Percentiles rank a stretch among this genome's conserved stretches.
phyloP scores from a whole-genome alignment of 2,329 filamentous ascomycete genomes.

The Rosellinia necatrix region DNA sequence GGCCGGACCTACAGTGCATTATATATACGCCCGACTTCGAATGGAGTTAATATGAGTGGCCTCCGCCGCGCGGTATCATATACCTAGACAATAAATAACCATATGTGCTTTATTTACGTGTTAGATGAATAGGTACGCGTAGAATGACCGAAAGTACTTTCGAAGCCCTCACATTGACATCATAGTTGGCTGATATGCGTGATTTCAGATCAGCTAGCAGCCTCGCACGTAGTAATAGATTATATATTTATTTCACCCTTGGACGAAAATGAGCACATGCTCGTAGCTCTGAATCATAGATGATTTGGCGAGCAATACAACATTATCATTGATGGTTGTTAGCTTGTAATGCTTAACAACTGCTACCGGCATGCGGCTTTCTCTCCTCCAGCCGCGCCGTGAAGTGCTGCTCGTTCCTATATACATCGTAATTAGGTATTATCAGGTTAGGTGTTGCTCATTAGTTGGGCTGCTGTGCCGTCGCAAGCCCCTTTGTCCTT shows the following conservation, averaged over 20 bases:
- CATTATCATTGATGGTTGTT: slow-evolving; percentile 40
- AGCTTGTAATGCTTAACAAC: slow-evolving; percentile 38
- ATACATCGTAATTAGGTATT: slow-evolving; percentile 50
- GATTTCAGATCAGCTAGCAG: too few species aligned
- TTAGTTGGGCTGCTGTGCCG: slow-evolving; percentile 34
- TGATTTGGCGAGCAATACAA: slow-evolving; percentile 37
- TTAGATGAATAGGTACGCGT: not conserved
- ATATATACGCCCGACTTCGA: not conserved
- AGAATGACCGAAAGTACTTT: too few species aligned
- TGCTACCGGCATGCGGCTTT: slow-evolving; percentile 26
- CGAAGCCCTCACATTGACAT: too few species aligned
- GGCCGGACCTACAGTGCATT: slow-evolving; percentile 6
- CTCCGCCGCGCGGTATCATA: too few species aligned
- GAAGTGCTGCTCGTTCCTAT: slow-evolving; percentile 37
- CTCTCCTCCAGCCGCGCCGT: slow-evolving; percentile 20
- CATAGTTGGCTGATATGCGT: too few species aligned
- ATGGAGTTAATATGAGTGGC: too few species aligned
- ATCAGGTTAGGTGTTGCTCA: slow-evolving; percentile 44
- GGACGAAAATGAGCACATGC: too few species aligned
- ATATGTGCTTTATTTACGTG: too few species aligned
- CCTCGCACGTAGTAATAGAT: too few species aligned
- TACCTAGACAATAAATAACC: too few species aligned
- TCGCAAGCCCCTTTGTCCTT: slow-evolving; percentile 36
- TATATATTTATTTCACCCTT: too few species aligned
- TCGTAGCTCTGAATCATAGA: too few species aligned